Evolutionary conservation across 2,329 filamentous ascomycete genomes (phyloP), one percentile per base, ranked within the genome.

Genomic region (Colletotrichum eleusines): DNA sequence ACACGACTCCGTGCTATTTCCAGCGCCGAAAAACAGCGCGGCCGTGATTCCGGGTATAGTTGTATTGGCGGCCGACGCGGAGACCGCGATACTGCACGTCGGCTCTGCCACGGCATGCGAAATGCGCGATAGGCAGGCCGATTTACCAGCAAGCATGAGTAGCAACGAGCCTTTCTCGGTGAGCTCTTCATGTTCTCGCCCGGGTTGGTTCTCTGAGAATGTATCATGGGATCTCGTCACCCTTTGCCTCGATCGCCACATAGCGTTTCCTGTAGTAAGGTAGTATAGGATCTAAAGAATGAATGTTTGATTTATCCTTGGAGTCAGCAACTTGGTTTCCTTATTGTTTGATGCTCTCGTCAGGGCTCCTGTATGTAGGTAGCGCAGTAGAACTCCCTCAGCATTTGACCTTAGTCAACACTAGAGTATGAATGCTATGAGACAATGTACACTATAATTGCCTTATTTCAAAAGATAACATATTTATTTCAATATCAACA

Each of bases 21-120:
- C 7, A 5, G 5, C 6, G 7, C 6, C 23, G 18, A 9, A 28
- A 0, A 28, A 6, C 2, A 1, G 18, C 5, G 3, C 3, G 6
- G 16, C 26, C 33, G 16, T 20, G 16, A 4, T 11, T 31, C 16
- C 6, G 50, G 28, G 11, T 26, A 33, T 6, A 20, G 11, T 11
- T 53, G 2, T 5, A 16, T 2, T 11, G 5, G 48, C 26, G 3
- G 28, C 1, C 12, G 8, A 8, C 28, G 20, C 5, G 26, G 8
- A n/a, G n/a, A n/a, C n/a, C n/a, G n/a, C n/a, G n/a, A n/a, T n/a
- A n/a, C n/a, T n/a, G n/a, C n/a, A n/a, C 7, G 28, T 31, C 48
- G 18, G 5, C 26, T 23, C 16, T 2, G 26, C 14, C 26, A 31
- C 11, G 23, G 20, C 26, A 20, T 16, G 23, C 3, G 12, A n/a